phyloP scores from a whole-genome alignment of 768 basidiomycete genomes.

The Infundibulicybe gibba region DNA sequence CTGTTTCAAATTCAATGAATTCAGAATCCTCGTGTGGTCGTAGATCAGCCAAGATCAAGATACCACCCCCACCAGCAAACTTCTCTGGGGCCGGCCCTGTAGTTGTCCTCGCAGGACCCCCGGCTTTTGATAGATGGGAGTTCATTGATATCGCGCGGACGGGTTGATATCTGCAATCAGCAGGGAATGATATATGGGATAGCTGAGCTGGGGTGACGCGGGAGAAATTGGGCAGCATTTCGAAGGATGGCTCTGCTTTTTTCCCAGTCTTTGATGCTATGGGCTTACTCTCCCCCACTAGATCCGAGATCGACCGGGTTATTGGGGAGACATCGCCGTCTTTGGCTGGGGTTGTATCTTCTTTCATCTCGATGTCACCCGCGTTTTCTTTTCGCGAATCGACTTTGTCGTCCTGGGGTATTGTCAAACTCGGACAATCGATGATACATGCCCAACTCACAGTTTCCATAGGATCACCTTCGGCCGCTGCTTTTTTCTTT shows the following conservation, averaged over 20 bases:
- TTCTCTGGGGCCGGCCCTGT: slow-evolving; percentile 39
- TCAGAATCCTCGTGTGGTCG: slow-evolving; percentile 69
- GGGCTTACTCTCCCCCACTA: slow-evolving; percentile 38
- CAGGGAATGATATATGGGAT: slow-evolving; percentile 78
- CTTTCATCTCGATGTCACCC: slow-evolving; percentile 78
- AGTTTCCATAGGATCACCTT: slow-evolving; percentile 78
- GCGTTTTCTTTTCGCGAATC: slow-evolving; percentile 51
- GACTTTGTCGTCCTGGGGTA: slow-evolving; percentile 47
- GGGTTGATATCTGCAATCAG: slow-evolving; percentile 80
- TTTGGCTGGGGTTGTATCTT: slow-evolving; percentile 44
- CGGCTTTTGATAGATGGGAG: slow-evolving; percentile 22
- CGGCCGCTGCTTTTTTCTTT: slow-evolving; percentile 85
- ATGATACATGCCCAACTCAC: slow-evolving; percentile 39
- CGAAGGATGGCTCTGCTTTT: slow-evolving; percentile 72
- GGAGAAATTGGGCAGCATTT: slow-evolving; percentile 82
- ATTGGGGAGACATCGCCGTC: slow-evolving; percentile 57
- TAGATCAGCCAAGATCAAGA: slow-evolving; percentile 77
- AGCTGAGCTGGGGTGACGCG: slow-evolving; percentile 91
- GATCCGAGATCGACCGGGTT: slow-evolving; percentile 47
- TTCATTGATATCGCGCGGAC: slow-evolving; percentile 73
- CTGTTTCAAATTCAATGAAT: slow-evolving; percentile 59
- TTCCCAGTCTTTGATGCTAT: slow-evolving; percentile 42
- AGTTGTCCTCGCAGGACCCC: slow-evolving; percentile 11
- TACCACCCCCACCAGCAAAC: slow-evolving; percentile 81
- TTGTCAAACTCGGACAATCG: slow-evolving; percentile 9